These are phyloP conservation scores for Oxytropis ochrocephala DNA, from an alignment of 306 rosid genomes.

Conservation along the genomic window DNA sequence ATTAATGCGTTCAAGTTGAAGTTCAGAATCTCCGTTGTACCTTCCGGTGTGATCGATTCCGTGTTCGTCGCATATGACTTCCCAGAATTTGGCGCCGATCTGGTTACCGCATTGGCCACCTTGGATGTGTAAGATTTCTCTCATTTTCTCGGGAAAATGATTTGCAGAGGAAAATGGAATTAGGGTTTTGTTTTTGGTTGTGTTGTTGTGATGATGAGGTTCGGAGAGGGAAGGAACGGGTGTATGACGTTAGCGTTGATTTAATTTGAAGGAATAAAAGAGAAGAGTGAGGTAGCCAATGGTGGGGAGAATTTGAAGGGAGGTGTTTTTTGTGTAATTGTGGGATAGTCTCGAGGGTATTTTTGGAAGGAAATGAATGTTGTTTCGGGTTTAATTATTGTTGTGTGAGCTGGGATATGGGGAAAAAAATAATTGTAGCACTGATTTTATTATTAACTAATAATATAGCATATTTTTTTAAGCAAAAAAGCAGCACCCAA, in stretches of 20 bases:
- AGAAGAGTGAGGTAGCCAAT: neutral
- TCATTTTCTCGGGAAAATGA: conserved; percentile 23
- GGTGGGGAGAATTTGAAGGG: conserved; percentile 21
- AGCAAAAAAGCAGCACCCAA: too few species aligned
- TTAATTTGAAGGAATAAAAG: neutral
- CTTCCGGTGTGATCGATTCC: conserved; percentile 41
- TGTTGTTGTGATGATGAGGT: neutral
- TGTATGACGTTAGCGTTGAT: neutral
- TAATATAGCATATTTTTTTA: too few species aligned
- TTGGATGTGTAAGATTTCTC: conserved; percentile 48
- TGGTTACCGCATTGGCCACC: conserved; percentile 49
- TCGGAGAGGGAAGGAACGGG: neutral
- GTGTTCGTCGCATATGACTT: conserved; percentile 43
- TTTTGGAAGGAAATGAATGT: neutral
- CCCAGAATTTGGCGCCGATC: conserved; percentile 50
- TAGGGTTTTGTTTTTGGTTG: neutral
- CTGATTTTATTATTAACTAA: too few species aligned
- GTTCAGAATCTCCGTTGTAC: conserved; percentile 37
- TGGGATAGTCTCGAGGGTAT: neutral
- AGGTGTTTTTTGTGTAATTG: neutral
- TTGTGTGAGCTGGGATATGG: too few species aligned
- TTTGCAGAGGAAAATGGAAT: neutral
- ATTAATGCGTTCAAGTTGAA: conserved; percentile 39
- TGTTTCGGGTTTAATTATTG: neutral
- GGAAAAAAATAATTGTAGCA: too few species aligned